Percentiles rank a stretch among this genome's conserved stretches.
These are phyloP conservation scores for Fusarium goolgardi DNA, from an alignment of 2,329 filamentous ascomycete genomes.

Conservation along the genomic window DNA sequence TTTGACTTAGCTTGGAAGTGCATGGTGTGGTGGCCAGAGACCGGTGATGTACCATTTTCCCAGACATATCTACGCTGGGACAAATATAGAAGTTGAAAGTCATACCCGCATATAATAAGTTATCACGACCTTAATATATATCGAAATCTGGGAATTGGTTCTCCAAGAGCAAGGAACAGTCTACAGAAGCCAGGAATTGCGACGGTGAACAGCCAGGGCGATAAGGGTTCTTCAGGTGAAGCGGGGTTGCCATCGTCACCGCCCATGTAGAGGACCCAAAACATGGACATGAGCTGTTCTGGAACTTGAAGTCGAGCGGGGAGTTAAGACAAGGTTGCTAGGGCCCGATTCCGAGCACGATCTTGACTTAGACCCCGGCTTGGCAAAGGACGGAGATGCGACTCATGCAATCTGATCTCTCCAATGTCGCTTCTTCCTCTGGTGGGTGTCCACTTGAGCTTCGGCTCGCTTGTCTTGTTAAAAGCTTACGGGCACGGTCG, in stretches of 20 bases:
- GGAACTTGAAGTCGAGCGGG: slow-evolving; percentile 27
- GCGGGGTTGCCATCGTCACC: slow-evolving; percentile 25
- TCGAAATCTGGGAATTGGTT: slow-evolving; percentile 29
- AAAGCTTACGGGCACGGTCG: slow-evolving; percentile 7
- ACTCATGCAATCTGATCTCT: slow-evolving; percentile 27
- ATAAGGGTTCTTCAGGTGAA: slow-evolving; percentile 35
- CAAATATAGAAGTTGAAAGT: slow-evolving; percentile 14
- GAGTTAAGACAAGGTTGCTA: slow-evolving; percentile 33
- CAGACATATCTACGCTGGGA: slow-evolving; percentile 7
- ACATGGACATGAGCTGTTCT: slow-evolving; percentile 25
- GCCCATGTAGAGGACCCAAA: slow-evolving; percentile 1
- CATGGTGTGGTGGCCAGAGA: slow-evolving; percentile 29
- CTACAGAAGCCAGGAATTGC: slow-evolving; percentile 19
- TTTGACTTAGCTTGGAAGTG: slow-evolving; percentile 16
- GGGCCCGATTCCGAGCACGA: slow-evolving; percentile 29
- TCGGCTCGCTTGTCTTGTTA: slow-evolving; percentile 5
- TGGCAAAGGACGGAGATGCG: slow-evolving; percentile 30
- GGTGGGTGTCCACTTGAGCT: slow-evolving; percentile 2
- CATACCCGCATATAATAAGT: slow-evolving; percentile 27
- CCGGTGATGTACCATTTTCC: slow-evolving; percentile 8
- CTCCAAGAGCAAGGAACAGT: slow-evolving; percentile 26
- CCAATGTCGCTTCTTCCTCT: slow-evolving; percentile 23
- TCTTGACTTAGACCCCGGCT: slow-evolving; percentile 36
- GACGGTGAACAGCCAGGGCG: slow-evolving; percentile 17
- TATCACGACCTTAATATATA: slow-evolving; percentile 33